phyloP scores from a whole-genome alignment of 495 filamentous ascomycete genomes.

The Aspergillus egyptiacus region DNA sequence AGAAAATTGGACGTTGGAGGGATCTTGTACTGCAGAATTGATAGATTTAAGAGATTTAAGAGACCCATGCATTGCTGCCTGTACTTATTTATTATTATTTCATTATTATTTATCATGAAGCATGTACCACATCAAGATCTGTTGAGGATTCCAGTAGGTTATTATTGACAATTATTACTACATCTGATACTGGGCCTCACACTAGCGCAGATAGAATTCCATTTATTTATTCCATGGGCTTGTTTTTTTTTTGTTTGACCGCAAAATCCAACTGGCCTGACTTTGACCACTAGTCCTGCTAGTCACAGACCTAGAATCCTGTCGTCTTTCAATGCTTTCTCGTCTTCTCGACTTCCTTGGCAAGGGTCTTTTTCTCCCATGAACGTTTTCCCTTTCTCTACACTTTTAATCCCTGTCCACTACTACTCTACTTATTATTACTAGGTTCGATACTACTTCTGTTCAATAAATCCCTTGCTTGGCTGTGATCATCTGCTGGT shows the following conservation, averaged over 20 bases:
- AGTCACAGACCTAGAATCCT: conserved; percentile 14
- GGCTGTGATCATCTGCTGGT: conserved; percentile 5
- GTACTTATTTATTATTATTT: neutral
- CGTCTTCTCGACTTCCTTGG: conserved; percentile 11
- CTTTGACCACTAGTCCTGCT: conserved; percentile 14
- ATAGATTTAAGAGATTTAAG: no score
- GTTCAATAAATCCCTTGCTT: conserved; percentile 23
- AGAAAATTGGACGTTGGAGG: no score
- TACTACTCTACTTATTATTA: conserved; percentile 1
- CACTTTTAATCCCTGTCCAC: conserved; percentile 3
- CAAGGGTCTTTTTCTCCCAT: conserved; percentile 12
- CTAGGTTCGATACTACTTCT: conserved; percentile 8
- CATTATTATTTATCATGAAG: no score
- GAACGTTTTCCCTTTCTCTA: conserved; percentile 8
- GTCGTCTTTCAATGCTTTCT: conserved; percentile 11
- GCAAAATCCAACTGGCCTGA: conserved; percentile 17
- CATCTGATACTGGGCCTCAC: conserved; percentile 22
- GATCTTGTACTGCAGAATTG: no score
- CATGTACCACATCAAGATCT: no score
- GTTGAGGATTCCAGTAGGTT: neutral
- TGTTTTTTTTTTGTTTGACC: conserved; percentile 25
- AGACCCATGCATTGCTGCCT: neutral
- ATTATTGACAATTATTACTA: conserved; percentile 27
- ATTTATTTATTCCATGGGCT: no score
- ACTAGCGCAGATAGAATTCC: conserved; percentile 18